A percentile compares a stretch with the other conserved stretches of the same genome.
Conservation (phyloP, 257 asterid species). For the Leonotis leonurus region DNA sequence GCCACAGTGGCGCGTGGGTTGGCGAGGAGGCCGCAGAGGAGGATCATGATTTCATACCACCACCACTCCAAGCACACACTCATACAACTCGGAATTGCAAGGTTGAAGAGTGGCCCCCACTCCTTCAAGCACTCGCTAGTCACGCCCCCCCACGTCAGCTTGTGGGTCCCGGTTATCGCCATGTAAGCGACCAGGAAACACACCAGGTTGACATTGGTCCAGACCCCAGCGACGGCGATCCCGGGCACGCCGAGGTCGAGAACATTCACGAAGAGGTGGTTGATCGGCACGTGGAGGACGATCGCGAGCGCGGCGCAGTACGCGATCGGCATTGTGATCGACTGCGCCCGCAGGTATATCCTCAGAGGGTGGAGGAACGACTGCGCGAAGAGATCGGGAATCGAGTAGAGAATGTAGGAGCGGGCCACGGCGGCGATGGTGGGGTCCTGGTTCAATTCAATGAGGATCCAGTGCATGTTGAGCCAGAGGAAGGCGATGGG, state of each 20-base stretch:
- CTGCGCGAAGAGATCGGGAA: constrained; percentile 39
- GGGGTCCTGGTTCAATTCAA: constrained; percentile 35
- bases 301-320: constrained; percentile 35
- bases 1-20: constrained; percentile 53
- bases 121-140: constrained; percentile 28
- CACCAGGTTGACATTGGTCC: constrained; percentile 50
- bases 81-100: constrained; percentile 52
- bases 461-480: constrained; percentile 34
- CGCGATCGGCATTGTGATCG: constrained; percentile 46
- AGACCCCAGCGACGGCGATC: constrained; percentile 44
- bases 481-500: constrained; percentile 47
- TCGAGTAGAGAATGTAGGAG: constrained; percentile 28
- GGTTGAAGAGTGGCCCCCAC: constrained; percentile 28
- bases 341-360: constrained; percentile 42
- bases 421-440: constrained; percentile 39
- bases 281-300: constrained; percentile 39
- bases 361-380: constrained; percentile 48
- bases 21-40: constrained; percentile 38
- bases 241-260: constrained; percentile 45
- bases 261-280: constrained; percentile 32
- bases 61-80: constrained; percentile 64
- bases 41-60: constrained; percentile 64
- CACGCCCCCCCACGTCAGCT: constrained; percentile 35
- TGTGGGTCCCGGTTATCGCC: constrained; percentile 20
- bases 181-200: constrained; percentile 30